These are phyloP conservation scores for Apiotrichum siamense DNA, from an alignment of 1,284 basidiomycete species.

Conservation along the genomic window DNA sequence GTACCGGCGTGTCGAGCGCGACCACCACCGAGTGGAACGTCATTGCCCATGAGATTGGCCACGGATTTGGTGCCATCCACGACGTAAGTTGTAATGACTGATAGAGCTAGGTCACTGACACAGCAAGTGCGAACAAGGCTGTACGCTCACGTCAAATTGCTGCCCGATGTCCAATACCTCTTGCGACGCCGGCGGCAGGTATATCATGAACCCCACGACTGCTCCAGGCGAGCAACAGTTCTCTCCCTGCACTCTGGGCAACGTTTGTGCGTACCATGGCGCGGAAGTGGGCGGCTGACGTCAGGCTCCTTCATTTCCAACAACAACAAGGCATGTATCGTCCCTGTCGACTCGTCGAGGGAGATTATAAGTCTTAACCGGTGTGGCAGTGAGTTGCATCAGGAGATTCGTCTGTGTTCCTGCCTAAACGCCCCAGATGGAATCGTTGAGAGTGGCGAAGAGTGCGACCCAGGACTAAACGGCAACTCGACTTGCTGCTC, in stretches of 20 bases:
- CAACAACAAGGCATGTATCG: conserved; percentile 2
- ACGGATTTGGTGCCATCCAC: conserved; percentile 72
- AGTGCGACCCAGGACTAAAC: conserved; percentile 76
- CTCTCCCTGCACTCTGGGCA: conserved; percentile 75
- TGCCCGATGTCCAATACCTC: conserved; percentile 61
- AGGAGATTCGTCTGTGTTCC: no score
- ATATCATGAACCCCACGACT: conserved; percentile 77
- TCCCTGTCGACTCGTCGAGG: conserved; percentile 1
- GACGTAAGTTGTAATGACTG: conserved; percentile 52
- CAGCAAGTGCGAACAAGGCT: conserved; percentile 62
- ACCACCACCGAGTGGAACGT: conserved; percentile 59
- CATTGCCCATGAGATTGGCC: conserved; percentile 75
- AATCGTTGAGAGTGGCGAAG: conserved; percentile 59
- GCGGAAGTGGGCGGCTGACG: not conserved
- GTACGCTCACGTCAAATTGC: conserved; percentile 56
- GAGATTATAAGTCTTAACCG: conserved; percentile 41
- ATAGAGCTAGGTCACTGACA: not conserved
- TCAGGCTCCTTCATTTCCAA: not conserved
- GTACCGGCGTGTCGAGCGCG: conserved; percentile 76
- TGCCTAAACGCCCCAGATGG: conserved; percentile 28
- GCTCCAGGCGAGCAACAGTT: conserved; percentile 61
- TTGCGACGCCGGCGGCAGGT: conserved; percentile 62
- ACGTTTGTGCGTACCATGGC: conserved; percentile 61
- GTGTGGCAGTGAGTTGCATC: conserved; percentile 40
- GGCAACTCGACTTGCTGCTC: conserved; percentile 67